Conservation (phyloP, 1,139 yeast genomes). For the Scheffersomyces cryptocercus region DNA sequence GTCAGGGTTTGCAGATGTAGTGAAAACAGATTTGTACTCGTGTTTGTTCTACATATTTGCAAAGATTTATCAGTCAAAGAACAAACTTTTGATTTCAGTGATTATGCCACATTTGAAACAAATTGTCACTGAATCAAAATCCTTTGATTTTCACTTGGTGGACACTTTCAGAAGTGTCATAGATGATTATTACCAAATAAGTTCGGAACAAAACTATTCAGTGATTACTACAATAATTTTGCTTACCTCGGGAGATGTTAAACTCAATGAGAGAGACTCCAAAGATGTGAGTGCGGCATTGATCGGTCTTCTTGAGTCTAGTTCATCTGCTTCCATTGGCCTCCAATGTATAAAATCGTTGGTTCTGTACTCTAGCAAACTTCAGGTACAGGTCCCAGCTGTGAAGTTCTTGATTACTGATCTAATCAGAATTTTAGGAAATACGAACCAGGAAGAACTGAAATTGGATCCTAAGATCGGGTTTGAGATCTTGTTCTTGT, state of each 20-base stretch:
- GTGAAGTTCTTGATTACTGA: conserved; percentile 33
- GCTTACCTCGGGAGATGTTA: conserved; percentile 52
- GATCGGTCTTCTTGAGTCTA: conserved; percentile 32
- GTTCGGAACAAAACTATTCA: conserved; percentile 36
- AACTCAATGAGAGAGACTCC: conserved; percentile 38
- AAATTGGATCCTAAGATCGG: conserved; percentile 38
- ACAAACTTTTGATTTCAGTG: conserved; percentile 48
- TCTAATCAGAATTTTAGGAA: conserved; percentile 24
- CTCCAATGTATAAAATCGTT: conserved; percentile 61
- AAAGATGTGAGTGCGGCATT: conserved; percentile 29
- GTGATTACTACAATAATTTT: conserved; percentile 62
- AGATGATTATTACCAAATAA: conserved; percentile 25
- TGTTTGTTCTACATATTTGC: conserved; percentile 68
- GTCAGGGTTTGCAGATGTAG: conserved; percentile 62
- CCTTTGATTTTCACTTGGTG: conserved; percentile 29
- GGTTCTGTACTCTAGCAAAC: conserved; percentile 39
- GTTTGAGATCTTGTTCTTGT: conserved; percentile 56
- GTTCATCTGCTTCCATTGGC: conserved; percentile 42
- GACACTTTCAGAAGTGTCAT: conserved; percentile 41
- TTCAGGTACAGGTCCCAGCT: conserved; percentile 23
- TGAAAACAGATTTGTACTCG: conserved; percentile 67
- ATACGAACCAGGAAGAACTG: conserved; percentile 8
- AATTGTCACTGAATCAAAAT: conserved; percentile 34
- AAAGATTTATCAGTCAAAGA: conserved; percentile 53
- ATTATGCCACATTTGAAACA: conserved; percentile 60